Percentiles rank a stretch among this genome's conserved stretches.
Evolutionary conservation across 768 basidiomycete genomes (phyloP).

Genomic region (Agaricus bisporus): DNA sequence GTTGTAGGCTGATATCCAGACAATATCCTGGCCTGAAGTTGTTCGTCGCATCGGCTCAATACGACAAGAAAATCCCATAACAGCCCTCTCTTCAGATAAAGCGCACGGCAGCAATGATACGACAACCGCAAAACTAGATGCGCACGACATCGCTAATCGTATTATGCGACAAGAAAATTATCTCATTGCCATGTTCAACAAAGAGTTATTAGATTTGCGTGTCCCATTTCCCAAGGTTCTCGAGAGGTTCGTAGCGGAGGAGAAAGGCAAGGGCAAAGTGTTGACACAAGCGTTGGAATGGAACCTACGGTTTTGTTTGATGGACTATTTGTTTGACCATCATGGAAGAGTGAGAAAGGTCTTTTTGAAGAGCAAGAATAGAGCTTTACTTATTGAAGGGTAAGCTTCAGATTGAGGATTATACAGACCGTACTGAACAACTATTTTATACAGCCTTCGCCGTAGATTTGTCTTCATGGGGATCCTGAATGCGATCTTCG

Average conservation of each 20-base stretch:
- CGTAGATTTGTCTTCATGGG: slow-evolving; percentile 96
- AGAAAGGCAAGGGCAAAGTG: slow-evolving; percentile 66
- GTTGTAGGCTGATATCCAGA: slow-evolving; percentile 88
- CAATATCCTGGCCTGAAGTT: slow-evolving; percentile 94
- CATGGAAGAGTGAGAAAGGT: slow-evolving; percentile 86
- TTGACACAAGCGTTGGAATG: slow-evolving; percentile 92
- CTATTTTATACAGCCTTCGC: slow-evolving; percentile 51
- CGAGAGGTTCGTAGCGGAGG: slow-evolving; percentile 42
- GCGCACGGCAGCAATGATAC: slow-evolving; percentile 49
- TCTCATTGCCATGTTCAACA: slow-evolving; percentile 95
- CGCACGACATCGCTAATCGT: slow-evolving; percentile 96
- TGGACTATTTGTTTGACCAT: slow-evolving; percentile 93
- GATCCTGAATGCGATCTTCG: slow-evolving; percentile 89
- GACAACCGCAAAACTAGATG: slow-evolving; percentile 84
- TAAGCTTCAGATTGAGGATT: slow-evolving; percentile 24
- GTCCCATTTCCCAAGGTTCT: slow-evolving; percentile 68
- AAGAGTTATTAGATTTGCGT: slow-evolving; percentile 85
- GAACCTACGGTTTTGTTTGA: slow-evolving; percentile 93
- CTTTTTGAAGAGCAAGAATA: slow-evolving; percentile 83
- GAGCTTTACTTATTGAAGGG: slow-evolving; percentile 77
- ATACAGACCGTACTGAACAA: background rate
- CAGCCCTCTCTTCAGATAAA: slow-evolving; percentile 68
- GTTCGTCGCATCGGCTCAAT: slow-evolving; percentile 87
- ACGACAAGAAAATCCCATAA: slow-evolving; percentile 88
- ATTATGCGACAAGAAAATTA: slow-evolving; percentile 99